These are phyloP conservation scores for Fraxinus ornus DNA, from an alignment of 305 asterid species.

Conservation along the genomic window DNA sequence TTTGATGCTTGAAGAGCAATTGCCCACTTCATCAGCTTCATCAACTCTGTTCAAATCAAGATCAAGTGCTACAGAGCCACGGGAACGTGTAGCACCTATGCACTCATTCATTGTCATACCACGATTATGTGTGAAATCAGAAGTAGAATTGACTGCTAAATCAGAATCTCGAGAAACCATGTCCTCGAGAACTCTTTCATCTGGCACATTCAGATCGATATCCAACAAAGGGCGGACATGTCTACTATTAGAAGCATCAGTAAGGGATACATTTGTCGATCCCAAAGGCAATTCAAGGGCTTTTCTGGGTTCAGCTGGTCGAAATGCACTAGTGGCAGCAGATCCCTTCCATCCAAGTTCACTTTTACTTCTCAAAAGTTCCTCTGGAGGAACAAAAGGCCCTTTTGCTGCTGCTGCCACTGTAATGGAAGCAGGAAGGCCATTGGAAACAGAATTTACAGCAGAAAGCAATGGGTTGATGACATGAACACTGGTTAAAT, in stretches of 20 bases:
- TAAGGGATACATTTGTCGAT: constrained; percentile 20
- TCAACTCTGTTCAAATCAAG: constrained; percentile 47
- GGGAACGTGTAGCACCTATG: constrained; percentile 28
- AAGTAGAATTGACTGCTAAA: constrained; percentile 29
- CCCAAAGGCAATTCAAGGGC: constrained; percentile 30
- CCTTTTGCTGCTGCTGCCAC: constrained; percentile 70
- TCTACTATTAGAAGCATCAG: constrained; percentile 44
- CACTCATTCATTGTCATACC: constrained; percentile 26
- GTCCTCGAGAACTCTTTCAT: constrained; percentile 64
- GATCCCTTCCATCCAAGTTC: constrained; percentile 80
- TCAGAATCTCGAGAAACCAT: constrained; percentile 45
- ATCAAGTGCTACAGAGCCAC: constrained; percentile 41
- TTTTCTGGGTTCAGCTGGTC: constrained; percentile 74
- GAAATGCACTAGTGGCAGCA: constrained; percentile 75
- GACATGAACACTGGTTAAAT: constrained; percentile 27
- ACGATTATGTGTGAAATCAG: constrained; percentile 24
- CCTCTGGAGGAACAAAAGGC: constrained; percentile 64
- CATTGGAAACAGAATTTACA: constrained; percentile 27
- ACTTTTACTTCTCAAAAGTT: constrained; percentile 54
- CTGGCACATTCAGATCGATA: constrained; percentile 71
- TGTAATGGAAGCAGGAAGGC: constrained; percentile 47
- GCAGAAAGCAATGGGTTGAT: constrained; percentile 33
- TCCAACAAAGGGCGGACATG: constrained; percentile 48
- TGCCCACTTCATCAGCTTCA: constrained; percentile 35
- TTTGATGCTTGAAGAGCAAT: constrained; percentile 29